Evolutionary conservation across 192 early-diverging fungal genomes (phyloP).

Genomic region (Cetraspora pellucida): DNA sequence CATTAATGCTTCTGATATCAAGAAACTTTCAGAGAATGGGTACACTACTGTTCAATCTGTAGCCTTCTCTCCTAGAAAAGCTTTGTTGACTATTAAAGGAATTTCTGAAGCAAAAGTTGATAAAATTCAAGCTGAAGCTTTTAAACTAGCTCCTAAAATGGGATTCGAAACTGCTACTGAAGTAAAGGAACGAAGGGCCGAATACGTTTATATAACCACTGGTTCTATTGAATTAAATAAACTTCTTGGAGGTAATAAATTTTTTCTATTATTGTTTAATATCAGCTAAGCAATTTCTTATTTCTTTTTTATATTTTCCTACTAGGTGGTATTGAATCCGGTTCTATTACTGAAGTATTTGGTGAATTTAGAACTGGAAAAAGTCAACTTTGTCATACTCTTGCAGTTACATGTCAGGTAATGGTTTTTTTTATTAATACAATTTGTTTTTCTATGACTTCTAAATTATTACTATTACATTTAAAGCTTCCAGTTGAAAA

Average conservation of each 20-base stretch:
- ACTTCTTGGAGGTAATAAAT: constrained; percentile 73
- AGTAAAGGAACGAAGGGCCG: constrained; percentile 79
- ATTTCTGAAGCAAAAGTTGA: constrained; percentile 96
- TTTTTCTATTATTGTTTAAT: neutral
- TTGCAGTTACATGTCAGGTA: constrained; percentile 94
- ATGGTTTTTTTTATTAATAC: neutral
- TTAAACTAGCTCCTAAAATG: constrained; percentile 55
- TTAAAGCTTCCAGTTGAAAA: constrained; percentile 74
- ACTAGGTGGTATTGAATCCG: constrained; percentile 87
- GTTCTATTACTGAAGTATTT: constrained; percentile 96
- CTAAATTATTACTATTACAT: neutral
- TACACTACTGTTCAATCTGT: constrained; percentile 90
- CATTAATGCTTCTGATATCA: constrained; percentile 69
- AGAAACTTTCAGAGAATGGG: constrained; percentile 87
- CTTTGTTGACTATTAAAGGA: constrained; percentile 86
- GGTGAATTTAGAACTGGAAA: constrained; percentile 99
- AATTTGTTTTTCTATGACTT: constrained; percentile 13
- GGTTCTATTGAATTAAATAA: constrained; percentile 93
- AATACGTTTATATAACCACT: constrained; percentile 83
- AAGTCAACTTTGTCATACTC: constrained; percentile 93
- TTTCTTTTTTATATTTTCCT: constrained; percentile 13
- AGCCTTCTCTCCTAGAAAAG: constrained; percentile 91
- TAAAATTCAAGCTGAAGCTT: constrained; percentile 81
- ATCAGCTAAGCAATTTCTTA: neutral
- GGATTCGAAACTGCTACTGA: constrained; percentile 95